These are phyloP conservation scores for Globisporangium cystogenes DNA, from an alignment of 352 stramenopile genomes.

Conservation along the genomic window DNA sequence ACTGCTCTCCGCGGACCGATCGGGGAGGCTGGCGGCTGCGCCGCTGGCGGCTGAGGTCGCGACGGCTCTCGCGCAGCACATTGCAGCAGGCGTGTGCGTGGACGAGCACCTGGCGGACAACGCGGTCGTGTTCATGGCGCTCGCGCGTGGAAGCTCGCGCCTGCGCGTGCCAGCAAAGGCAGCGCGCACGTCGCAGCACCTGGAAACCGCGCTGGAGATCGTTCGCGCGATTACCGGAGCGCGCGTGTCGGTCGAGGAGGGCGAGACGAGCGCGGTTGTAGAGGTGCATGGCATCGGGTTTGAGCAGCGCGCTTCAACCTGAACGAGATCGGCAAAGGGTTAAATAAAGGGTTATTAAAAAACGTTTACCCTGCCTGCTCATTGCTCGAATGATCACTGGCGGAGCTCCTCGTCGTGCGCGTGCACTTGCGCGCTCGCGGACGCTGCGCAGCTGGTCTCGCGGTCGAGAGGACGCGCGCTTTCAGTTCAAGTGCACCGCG, in stretches of 20 bases:
- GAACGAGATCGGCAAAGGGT: no score
- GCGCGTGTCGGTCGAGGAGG: conserved; percentile 29
- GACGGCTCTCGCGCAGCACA: conserved; percentile 16
- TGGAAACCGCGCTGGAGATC: conserved; percentile 50
- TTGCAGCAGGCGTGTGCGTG: conserved; percentile 47
- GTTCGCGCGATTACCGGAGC: conserved; percentile 32
- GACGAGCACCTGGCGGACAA: conserved; percentile 77
- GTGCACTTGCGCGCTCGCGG: neutral
- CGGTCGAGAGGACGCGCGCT: conserved; percentile 24
- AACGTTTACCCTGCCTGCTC: no score
- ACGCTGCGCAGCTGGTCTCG: conserved; percentile 30
- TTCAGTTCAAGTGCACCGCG: conserved; percentile 65
- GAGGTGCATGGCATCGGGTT: conserved; percentile 45
- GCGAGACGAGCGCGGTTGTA: conserved; percentile 30
- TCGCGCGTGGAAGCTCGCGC: conserved; percentile 41
- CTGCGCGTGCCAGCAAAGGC: conserved; percentile 43
- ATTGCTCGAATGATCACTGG: no score
- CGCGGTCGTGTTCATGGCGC: conserved; percentile 58
- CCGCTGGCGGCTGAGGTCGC: conserved; percentile 25
- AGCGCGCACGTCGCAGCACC: conserved; percentile 38
- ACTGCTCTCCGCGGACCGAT: conserved; percentile 38
- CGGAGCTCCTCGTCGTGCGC: no score
- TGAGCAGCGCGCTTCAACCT: neutral
- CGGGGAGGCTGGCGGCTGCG: conserved; percentile 30
- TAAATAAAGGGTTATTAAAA: no score